Percentiles rank a stretch among this genome's conserved stretches.
Evolutionary conservation across 805 yeast species (phyloP).

Genomic region (Wickerhamomyces silvicola): DNA sequence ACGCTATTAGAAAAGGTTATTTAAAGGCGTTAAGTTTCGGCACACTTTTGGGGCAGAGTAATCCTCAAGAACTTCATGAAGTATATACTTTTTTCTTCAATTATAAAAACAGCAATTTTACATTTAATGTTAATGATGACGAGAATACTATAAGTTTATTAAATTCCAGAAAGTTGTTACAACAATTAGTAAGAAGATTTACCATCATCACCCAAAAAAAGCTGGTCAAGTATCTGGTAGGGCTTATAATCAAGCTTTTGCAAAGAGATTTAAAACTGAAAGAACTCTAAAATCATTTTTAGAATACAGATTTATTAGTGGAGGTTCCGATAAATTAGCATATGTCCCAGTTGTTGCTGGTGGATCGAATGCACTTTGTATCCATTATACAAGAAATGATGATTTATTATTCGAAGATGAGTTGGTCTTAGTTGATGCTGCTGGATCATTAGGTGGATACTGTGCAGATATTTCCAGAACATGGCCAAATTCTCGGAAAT

Average conservation of each 20-base stretch:
- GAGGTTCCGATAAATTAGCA: conserved; percentile 87
- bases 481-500: conserved; percentile 83
- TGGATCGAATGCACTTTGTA: conserved; percentile 82
- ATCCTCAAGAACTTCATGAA: conserved; percentile 41
- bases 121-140: conserved; percentile 17
- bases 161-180: conserved; percentile 38
- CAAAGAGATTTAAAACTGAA: conserved; percentile 61
- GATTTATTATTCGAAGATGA: conserved; percentile 72
- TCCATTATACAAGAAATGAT: conserved; percentile 92
- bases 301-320: conserved; percentile 74
- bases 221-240: conserved; percentile 81
- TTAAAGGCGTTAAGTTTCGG: conserved; percentile 41
- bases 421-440: conserved; percentile 89
- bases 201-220: conserved; percentile 46
- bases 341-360: conserved; percentile 96
- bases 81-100: conserved; percentile 43
- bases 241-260: conserved; percentile 79
- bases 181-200: conserved; percentile 43
- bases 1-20: conserved; percentile 36
- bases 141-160: conserved; percentile 16
- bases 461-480: conserved; percentile 94
- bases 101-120: conserved; percentile 29
- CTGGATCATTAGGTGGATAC: conserved; percentile 90
- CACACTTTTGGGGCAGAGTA: conserved; percentile 34
- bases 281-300: conserved; percentile 71